These are phyloP conservation scores for Meyerozyma elateridarum DNA, from an alignment of 1,139 yeast genomes.

Conservation along the genomic window DNA sequence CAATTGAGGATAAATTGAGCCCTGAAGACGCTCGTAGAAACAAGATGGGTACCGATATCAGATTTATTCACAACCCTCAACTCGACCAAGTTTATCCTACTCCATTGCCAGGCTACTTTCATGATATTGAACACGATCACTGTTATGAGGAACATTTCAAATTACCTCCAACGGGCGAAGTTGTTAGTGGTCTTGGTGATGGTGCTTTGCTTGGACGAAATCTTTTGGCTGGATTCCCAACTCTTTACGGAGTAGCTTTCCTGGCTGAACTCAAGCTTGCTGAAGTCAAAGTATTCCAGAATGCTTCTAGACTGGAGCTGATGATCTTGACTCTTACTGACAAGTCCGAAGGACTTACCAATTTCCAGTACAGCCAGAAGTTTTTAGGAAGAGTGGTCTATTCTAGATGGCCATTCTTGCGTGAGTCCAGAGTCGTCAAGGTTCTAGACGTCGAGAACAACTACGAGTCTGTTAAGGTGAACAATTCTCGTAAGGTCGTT, in stretches of 20 bases:
- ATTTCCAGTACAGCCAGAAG: slow-evolving; percentile 57
- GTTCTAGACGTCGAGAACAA: slow-evolving; percentile 53
- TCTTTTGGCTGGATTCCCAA: slow-evolving; percentile 86
- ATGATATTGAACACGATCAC: slow-evolving; percentile 72
- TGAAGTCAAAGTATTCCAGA: slow-evolving; percentile 77
- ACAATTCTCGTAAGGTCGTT: slow-evolving; percentile 28
- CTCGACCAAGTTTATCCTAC: slow-evolving; percentile 64
- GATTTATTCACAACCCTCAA: slow-evolving; percentile 75
- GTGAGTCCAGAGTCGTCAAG: slow-evolving; percentile 70
- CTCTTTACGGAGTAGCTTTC: slow-evolving; percentile 67
- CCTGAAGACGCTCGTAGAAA: slow-evolving; percentile 73
- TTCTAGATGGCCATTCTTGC: slow-evolving; percentile 84
- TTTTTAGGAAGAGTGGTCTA: slow-evolving; percentile 59
- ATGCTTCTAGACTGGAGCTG: slow-evolving; percentile 79
- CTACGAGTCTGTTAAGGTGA: slow-evolving; percentile 39
- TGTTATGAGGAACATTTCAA: slow-evolving; percentile 59
- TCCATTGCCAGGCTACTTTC: slow-evolving; percentile 74
- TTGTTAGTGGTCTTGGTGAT: slow-evolving; percentile 56
- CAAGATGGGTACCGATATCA: slow-evolving; percentile 62
- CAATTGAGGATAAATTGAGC: slow-evolving; percentile 54
- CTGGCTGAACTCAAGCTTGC: slow-evolving; percentile 41
- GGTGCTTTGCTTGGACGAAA: slow-evolving; percentile 69
- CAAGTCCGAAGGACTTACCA: slow-evolving; percentile 41
- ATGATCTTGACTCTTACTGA: slow-evolving; percentile 63
- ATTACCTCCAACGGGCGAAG: slow-evolving; percentile 47